Base-by-base conservation (phyloP, 1,284 basidiomycete genomes). In the Afroboletus lepidellus region DNA sequence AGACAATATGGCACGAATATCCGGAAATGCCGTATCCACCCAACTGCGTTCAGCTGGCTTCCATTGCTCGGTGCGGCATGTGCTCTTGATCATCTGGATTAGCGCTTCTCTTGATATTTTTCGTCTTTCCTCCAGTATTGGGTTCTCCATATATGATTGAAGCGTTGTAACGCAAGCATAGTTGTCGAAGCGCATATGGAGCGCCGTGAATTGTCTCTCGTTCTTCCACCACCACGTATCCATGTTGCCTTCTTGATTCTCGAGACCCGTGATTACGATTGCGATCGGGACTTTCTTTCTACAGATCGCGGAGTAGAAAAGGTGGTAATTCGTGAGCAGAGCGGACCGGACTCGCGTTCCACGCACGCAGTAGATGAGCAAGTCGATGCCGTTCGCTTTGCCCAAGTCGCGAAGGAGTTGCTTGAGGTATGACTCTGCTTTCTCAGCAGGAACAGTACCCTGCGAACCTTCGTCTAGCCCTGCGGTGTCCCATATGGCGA, bases 111-210 rank as follows among this genome's bases (percentile, higher is more conserved):
- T 61, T 20, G 62, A 68, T 34, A 30, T 30, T 30, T n/a, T 46
- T 20, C 51, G 61, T 45, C 65, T 54, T 46, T 60, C 53, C 25
- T n/a, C 36, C 36, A 69, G 48, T 41, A 32, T 47, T 9, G 51
- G 21, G 13, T 52, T 62, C 20, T 49, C 49, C 24, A 24, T 44
- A 7, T 30, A 16, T 15, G 48, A 20, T 29, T 53, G 39, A 3
- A 69, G 58, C n/a, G 64, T 69, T 23, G 66, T 65, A 21, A 65
- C 66, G 50, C 63, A 65, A 23, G 65, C 65, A 41, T 65, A 48
- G n/a, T 36, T 39, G 25, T 66, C 54, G 32, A 65, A 65, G 34
- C 49, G 52, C 64, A 65, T 66, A 11, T 51, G 44, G 27, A 61
- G 37, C 25, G 42, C 49, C 15, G 52, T 51, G 27, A 65, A 67